These are phyloP conservation scores for Keithomyces neogunnii DNA, from an alignment of 2,329 filamentous ascomycete genomes.

Conservation along the genomic window DNA sequence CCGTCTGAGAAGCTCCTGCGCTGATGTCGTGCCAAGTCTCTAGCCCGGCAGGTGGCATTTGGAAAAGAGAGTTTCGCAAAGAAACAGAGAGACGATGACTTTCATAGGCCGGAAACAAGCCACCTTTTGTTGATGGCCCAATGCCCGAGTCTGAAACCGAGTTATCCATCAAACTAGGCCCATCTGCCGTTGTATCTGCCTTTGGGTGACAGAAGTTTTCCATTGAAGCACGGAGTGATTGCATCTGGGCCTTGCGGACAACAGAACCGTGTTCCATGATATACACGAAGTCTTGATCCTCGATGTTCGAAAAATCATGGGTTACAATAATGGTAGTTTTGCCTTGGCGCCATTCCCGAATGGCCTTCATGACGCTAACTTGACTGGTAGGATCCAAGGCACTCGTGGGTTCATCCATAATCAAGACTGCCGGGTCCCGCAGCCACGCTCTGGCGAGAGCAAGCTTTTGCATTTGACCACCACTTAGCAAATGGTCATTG, in stretches of 20 bases:
- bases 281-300: constrained; percentile 66
- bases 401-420: constrained; percentile 84
- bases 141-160: neutral
- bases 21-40: too few relatives aligned
- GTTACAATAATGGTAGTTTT: constrained; percentile 93
- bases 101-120: neutral
- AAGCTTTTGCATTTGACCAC: constrained; percentile 76
- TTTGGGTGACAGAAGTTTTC: neutral
- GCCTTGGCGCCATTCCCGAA: constrained; percentile 66
- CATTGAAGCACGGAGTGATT: neutral
- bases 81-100: neutral
- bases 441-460: constrained; percentile 72
- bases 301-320: constrained; percentile 75
- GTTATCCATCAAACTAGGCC: neutral
- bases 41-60: too few relatives aligned
- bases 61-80: neutral
- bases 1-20: too few relatives aligned
- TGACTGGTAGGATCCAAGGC: constrained; percentile 71
- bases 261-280: constrained; percentile 64
- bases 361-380: constrained; percentile 60
- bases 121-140: neutral
- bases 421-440: constrained; percentile 68
- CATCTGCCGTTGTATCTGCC: neutral
- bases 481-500: constrained; percentile 66
- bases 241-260: constrained; percentile 51